These are phyloP conservation scores for Nannizziopsis barbatae DNA, from an alignment of 2,329 filamentous ascomycete species.

Conservation along the genomic window DNA sequence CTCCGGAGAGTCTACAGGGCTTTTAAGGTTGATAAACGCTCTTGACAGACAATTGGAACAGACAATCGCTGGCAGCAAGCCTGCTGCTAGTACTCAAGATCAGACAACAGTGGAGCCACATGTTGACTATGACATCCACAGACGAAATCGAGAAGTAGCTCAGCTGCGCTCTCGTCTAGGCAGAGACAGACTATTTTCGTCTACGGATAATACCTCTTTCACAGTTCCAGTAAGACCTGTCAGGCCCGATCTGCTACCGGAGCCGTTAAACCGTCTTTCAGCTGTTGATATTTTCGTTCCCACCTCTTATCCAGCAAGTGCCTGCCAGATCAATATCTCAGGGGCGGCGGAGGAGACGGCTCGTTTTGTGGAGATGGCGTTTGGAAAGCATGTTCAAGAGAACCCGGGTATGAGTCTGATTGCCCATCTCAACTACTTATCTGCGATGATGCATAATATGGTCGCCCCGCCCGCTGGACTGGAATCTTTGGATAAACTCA, in stretches of 20 bases:
- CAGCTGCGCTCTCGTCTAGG: slow-evolving; percentile 49
- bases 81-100: neutral
- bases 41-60: slow-evolving; percentile 54
- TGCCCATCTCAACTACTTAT: slow-evolving; percentile 63
- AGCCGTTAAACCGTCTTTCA: slow-evolving; percentile 49
- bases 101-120: neutral
- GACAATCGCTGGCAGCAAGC: neutral
- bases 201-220: slow-evolving; percentile 59
- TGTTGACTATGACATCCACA: neutral
- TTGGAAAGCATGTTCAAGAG: slow-evolving; percentile 33
- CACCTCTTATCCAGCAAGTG: slow-evolving; percentile 58
- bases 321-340: slow-evolving; percentile 54
- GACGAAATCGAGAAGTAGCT: slow-evolving; percentile 12
- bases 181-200: slow-evolving; percentile 54
- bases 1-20: slow-evolving; percentile 41
- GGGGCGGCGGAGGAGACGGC: slow-evolving; percentile 51
- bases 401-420: slow-evolving; percentile 53
- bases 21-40: slow-evolving; percentile 56
- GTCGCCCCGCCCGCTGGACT: slow-evolving; percentile 43
- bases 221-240: slow-evolving; percentile 59
- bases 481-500: slow-evolving; percentile 12
- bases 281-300: slow-evolving; percentile 60
- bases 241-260: slow-evolving; percentile 50
- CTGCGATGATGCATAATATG: slow-evolving; percentile 58
- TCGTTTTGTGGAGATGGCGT: slow-evolving; percentile 53